A percentile compares a stretch with the other conserved stretches of the same genome.
phyloP scores from a whole-genome alignment of 1,284 basidiomycete genomes.

The Lentinula novae-zelandiae region DNA sequence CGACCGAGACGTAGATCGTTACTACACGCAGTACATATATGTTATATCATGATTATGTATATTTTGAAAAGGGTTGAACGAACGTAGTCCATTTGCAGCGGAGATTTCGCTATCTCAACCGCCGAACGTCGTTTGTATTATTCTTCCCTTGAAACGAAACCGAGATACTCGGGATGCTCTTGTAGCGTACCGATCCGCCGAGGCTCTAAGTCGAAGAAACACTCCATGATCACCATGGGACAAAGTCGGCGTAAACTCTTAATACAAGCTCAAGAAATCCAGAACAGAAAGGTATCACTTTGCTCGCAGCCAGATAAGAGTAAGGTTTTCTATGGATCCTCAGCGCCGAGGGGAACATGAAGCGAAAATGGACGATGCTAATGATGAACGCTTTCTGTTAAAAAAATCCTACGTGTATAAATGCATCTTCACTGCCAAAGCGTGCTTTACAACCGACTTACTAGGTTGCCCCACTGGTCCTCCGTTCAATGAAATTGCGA shows the following conservation, averaged over 20 bases:
- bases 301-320: neutral
- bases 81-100: no score
- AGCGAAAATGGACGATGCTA: neutral
- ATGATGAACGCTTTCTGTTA: no score
- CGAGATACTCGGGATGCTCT: constrained; percentile 6
- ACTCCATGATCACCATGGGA: neutral
- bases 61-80: neutral
- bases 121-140: no score
- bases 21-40: no score
- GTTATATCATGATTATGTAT: neutral
- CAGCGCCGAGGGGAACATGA: constrained; percentile 2
- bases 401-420: neutral
- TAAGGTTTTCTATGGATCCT: neutral
- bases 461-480: neutral
- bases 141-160: neutral
- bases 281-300: neutral
- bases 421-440: neutral
- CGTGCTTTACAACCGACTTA: neutral
- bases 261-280: constrained; percentile 2
- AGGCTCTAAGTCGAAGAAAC: neutral
- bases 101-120: no score
- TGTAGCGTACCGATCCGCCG: neutral
- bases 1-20: neutral
- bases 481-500: constrained; percentile 73
- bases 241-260: neutral